Conservation (phyloP, 2,329 filamentous ascomycete genomes). For the Cladobotryum protrusum region DNA sequence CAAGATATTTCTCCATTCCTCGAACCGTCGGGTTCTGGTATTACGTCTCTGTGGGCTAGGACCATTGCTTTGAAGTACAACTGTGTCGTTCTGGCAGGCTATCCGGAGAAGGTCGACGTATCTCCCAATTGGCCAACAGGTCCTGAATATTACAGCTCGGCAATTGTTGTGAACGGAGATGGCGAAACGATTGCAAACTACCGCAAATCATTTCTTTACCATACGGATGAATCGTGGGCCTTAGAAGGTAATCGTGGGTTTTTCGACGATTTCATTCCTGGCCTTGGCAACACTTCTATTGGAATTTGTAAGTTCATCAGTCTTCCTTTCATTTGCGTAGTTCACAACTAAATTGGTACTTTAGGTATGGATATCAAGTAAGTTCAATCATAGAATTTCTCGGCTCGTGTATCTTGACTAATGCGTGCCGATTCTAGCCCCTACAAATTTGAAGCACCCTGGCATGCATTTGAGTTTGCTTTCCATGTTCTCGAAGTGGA, state of each 20-base stretch:
- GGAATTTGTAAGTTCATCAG: slow-evolving; percentile 40
- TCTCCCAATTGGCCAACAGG: slow-evolving; percentile 41
- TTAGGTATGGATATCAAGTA: slow-evolving; percentile 54
- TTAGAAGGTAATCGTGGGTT: slow-evolving; percentile 48
- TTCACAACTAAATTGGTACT: not conserved
- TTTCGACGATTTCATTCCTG: slow-evolving; percentile 37
- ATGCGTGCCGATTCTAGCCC: slow-evolving; percentile 18
- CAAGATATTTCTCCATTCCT: slow-evolving; percentile 62
- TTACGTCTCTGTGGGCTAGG: slow-evolving; percentile 65
- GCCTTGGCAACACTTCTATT: slow-evolving; percentile 46
- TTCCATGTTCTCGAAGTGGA: slow-evolving; percentile 50
- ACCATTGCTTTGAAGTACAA: slow-evolving; percentile 58
- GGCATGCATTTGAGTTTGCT: slow-evolving; percentile 38
- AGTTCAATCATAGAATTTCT: slow-evolving; percentile 13
- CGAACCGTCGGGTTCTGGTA: slow-evolving; percentile 59
- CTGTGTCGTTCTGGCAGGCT: slow-evolving; percentile 64
- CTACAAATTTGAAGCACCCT: slow-evolving; percentile 33
- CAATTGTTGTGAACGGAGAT: slow-evolving; percentile 48
- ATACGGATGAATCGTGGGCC: slow-evolving; percentile 57
- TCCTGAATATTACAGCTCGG: slow-evolving; percentile 50
- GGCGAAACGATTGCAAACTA: slow-evolving; percentile 57
- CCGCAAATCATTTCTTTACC: slow-evolving; percentile 53
- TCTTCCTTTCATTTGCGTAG: not conserved
- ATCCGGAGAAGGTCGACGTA: slow-evolving; percentile 62
- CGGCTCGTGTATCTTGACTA: not conserved